Base-by-base conservation (phyloP, 352 stramenopile genomes). In the Phytopythium mirpurense region DNA sequence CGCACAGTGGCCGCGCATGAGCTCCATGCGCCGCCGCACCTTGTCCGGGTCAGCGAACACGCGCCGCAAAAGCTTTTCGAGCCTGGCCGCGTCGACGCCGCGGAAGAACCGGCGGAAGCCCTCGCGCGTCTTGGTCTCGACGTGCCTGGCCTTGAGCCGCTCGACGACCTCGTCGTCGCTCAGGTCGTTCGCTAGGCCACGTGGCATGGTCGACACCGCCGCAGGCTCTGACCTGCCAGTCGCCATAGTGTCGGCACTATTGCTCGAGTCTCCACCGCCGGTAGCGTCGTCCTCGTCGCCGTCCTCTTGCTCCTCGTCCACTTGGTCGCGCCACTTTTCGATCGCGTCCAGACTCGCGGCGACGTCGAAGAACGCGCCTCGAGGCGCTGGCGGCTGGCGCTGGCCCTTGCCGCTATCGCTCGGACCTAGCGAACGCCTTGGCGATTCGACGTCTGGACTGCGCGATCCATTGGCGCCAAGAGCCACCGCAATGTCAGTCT, bases 271-370 rank as follows among this genome's bases (percentile, higher is more conserved):
- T n/a, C 16, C 21, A 15, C n/a, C 15, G 54, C 40, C 40, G 18
- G 9, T 50, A 7, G 16, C 2, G 26, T 19, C 32, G 50, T 71
- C 51, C 11, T 66, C 61, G 23, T 32, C 29, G n/a, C 47, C 50
- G 7, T 23, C 49, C 24, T 74, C 65, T 32, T 85, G 19, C 2
- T 46, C 73, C 11, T 78, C 62, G 14, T 80, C 70, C 70, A 83
- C 78, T 48, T 83, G 62, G 45, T 90, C 77, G n/a, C 75, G 65
- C 78, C 80, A 91, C 34, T 74, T 72, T 49, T 86, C 74, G 56
- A 90, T 88, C 18, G 78, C 80, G 37, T 86, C 68, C 32, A 90
- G 56, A 53, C 80, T 90, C 53, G 83, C 70, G 0, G 66, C 68
- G 16, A 91, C 76, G 58, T 91, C 86, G 61, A 91, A 89, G 45